Evolutionary conservation across 768 basidiomycete genomes (phyloP), one percentile per base, ranked within the genome.

Genomic region (Phylloporus sp.): DNA sequence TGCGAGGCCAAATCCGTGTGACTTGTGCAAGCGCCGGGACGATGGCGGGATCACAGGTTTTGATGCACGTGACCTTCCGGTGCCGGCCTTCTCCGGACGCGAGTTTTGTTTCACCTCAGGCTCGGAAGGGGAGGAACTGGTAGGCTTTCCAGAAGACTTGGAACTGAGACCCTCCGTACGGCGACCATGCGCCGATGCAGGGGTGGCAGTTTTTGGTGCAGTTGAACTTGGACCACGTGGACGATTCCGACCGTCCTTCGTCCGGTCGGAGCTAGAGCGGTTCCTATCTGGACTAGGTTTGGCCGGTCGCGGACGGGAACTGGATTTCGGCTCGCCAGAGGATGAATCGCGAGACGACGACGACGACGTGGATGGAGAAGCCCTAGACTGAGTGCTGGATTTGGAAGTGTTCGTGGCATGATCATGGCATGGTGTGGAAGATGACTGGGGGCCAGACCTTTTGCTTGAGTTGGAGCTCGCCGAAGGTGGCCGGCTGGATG

Each of bases 401-500:
- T 54, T 50, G 22, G 59, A 39, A 2, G 55, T 32, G 10, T 43
- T 44, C 49, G 41, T 20, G 21, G 27, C 33, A 38, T 35, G 50
- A 42, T 24, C 37, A 34, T 64, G 55, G 13, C 42, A 42, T 32
- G 59, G 48, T 7, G 27, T 13, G 15, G 59, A 61, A 23, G 43
- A 33, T 26, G 53, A 48, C n/a, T 40, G 27, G 13, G 43, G 39
- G 13, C 36, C 40, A 42, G 53, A 63, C 29, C 44, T 51, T 24
- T 47, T 59, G 50, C 61, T 67, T 18, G 53, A 61, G 38, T 61
- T 43, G 5, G 65, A 61, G 49, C 56, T 52, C 43, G 68, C 55
- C 42, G 67, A 65, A 49, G 65, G 61, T 54, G 64, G 56, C 27
- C 56, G 61, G 59, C 54, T 61, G n/a, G 57, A 60, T 48, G 57